Evolutionary conservation across 2,329 filamentous ascomycete species (phyloP).

Genomic region (Xylariaceae sp.): DNA sequence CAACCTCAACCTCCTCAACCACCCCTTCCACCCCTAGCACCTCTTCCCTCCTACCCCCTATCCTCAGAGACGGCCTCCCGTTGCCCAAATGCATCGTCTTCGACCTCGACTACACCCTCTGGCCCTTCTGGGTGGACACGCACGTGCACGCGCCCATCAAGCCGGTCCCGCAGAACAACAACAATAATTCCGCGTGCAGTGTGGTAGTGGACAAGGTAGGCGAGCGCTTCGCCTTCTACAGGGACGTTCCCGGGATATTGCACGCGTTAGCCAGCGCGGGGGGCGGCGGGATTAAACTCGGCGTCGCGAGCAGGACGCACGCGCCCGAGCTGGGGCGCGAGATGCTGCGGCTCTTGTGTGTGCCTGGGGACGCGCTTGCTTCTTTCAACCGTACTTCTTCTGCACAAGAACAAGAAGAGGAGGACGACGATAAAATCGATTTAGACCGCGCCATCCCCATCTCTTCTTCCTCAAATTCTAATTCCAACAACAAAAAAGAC

Average conservation of each 20-base stretch:
- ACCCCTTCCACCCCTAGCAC: constrained; percentile 21
- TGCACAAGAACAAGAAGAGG: background rate
- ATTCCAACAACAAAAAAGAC: too few relatives aligned
- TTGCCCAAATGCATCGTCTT: constrained; percentile 83
- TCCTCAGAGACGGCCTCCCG: constrained; percentile 54
- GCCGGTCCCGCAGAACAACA: too few relatives aligned
- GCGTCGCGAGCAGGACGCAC: constrained; percentile 73
- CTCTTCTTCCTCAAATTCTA: too few relatives aligned
- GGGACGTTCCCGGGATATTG: constrained; percentile 62
- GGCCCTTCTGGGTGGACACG: constrained; percentile 97
- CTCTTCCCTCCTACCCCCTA: constrained; percentile 31
- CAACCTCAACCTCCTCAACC: too few relatives aligned
- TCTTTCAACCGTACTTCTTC: background rate
- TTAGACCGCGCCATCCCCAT: too few relatives aligned
- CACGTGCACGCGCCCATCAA: constrained; percentile 73
- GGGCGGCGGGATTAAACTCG: constrained; percentile 48
- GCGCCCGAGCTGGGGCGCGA: constrained; percentile 75
- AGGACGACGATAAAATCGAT: too few relatives aligned
- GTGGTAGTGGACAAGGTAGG: constrained; percentile 49
- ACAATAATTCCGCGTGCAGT: constrained; percentile 36
- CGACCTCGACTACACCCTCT: constrained; percentile 97
- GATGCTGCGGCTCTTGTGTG: constrained; percentile 69
- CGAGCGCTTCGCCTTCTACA: constrained; percentile 66
- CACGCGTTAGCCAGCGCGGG: constrained; percentile 55
- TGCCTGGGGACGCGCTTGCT: constrained; percentile 32